Evolutionary conservation across 306 rosid genomes (phyloP).

Genomic region (Rosa rugosa): DNA sequence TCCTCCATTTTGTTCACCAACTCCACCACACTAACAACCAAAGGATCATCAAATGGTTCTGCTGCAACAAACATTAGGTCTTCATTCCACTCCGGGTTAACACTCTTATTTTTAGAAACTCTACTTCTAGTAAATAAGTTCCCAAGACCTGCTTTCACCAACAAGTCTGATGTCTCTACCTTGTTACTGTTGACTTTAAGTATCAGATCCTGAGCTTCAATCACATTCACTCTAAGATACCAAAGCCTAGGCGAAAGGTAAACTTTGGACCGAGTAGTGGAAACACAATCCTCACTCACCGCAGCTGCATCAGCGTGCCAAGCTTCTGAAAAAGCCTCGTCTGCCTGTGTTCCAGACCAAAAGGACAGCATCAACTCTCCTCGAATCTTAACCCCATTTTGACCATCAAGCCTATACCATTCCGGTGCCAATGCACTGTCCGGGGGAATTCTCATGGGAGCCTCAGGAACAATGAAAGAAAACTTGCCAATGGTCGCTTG

Average conservation of each 20-base stretch:
- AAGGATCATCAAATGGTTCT: slow-evolving; percentile 20
- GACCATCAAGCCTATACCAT: slow-evolving; percentile 14
- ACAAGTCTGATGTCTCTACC: background rate
- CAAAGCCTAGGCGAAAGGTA: slow-evolving; percentile 35
- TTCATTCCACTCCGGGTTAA: slow-evolving; percentile 25
- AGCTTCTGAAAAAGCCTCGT: slow-evolving; percentile 17
- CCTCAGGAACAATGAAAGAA: background rate
- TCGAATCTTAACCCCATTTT: background rate
- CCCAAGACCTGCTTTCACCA: slow-evolving; percentile 13
- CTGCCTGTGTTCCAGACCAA: slow-evolving; percentile 25
- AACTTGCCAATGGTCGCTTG: slow-evolving; percentile 4
- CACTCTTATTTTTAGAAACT: background rate
- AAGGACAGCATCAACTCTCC: slow-evolving; percentile 20
- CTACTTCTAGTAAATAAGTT: background rate
- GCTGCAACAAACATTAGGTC: slow-evolving; percentile 23
- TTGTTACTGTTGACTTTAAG: background rate
- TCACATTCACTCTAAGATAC: slow-evolving; percentile 31
- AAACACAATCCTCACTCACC: background rate
- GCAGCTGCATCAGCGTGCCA: slow-evolving; percentile 24
- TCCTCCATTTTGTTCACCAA: background rate
- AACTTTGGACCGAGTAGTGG: slow-evolving; percentile 35
- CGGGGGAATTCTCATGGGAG: slow-evolving; percentile 15
- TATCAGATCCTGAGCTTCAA: slow-evolving; percentile 30
- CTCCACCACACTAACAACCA: slow-evolving; percentile 23
- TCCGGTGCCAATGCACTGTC: slow-evolving; percentile 25